Evolutionary conservation across 305 asterid genomes (phyloP).

Genomic region (Rubia peregrina): DNA sequence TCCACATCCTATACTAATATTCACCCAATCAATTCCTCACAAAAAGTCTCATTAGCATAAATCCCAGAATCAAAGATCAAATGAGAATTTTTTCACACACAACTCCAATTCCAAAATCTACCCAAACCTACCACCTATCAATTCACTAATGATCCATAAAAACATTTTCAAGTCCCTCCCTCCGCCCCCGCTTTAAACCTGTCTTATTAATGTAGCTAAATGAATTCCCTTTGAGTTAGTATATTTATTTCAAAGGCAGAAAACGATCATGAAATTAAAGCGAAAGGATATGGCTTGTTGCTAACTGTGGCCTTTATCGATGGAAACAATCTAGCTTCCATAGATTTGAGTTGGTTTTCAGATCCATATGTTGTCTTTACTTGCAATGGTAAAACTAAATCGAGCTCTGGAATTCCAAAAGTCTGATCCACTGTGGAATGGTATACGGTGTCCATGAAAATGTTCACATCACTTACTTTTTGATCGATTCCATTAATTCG

Average conservation of each 20-base stretch:
- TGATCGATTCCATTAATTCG: conserved; percentile 1
- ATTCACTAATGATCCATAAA: too few relatives aligned
- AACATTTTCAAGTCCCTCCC: too few relatives aligned
- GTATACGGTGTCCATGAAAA: conserved; percentile 25
- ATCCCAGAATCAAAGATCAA: too few relatives aligned
- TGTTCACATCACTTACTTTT: not conserved
- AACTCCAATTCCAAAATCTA: too few relatives aligned
- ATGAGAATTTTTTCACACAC: too few relatives aligned
- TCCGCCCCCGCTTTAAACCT: too few relatives aligned
- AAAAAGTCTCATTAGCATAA: too few relatives aligned
- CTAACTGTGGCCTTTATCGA: conserved; percentile 89
- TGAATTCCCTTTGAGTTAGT: not conserved
- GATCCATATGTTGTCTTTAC: conserved; percentile 96
- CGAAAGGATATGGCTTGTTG: conserved; percentile 93
- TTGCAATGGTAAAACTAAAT: conserved; percentile 82
- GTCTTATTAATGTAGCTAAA: not conserved
- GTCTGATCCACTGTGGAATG: conserved; percentile 82
- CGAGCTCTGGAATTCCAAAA: conserved; percentile 93
- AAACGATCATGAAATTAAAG: conserved; percentile 90
- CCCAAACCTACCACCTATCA: too few relatives aligned
- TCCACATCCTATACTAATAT: too few relatives aligned
- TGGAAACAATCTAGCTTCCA: conserved; percentile 81
- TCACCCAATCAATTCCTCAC: too few relatives aligned
- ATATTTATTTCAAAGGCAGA: conserved; percentile 34
- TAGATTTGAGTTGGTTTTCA: conserved; percentile 73